A percentile compares a stretch with the other conserved stretches of the same genome.
These are phyloP conservation scores for Boletus semigastroideus DNA, from an alignment of 1,284 basidiomycete genomes.

Conservation along the genomic window DNA sequence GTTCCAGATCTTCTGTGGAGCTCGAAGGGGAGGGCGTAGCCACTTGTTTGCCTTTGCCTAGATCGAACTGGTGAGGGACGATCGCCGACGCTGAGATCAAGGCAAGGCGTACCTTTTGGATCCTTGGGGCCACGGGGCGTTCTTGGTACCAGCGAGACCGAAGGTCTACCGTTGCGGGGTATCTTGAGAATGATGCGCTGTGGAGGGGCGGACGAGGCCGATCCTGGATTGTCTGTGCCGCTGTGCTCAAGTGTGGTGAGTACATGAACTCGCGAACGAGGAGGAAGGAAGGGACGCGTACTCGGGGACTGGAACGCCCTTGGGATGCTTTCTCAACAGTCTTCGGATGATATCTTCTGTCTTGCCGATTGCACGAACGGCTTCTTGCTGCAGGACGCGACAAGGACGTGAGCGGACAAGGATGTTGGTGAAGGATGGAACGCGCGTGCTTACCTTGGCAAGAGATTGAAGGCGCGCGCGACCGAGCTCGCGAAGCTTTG, in stretches of 20 bases:
- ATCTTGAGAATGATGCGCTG: background rate
- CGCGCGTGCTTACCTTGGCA: constrained; percentile 22
- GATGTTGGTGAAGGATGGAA: no score
- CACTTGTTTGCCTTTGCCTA: constrained; percentile 7
- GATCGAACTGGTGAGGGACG: background rate
- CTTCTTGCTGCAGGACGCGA: constrained; percentile 21
- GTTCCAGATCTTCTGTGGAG: constrained; percentile 14
- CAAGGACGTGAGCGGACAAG: background rate
- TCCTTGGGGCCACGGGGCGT: background rate
- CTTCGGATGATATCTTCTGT: constrained; percentile 30
- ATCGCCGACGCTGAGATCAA: background rate
- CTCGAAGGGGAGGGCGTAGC: constrained; percentile 7
- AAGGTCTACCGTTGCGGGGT: background rate
- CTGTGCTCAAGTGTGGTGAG: constrained; percentile 8
- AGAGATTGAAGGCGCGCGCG: constrained; percentile 28
- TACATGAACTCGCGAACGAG: background rate
- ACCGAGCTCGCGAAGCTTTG: constrained; percentile 21
- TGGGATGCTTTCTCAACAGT: constrained; percentile 27
- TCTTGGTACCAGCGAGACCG: background rate
- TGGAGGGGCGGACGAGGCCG: background rate
- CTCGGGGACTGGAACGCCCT: constrained; percentile 22
- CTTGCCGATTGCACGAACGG: constrained; percentile 25
- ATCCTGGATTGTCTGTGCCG: background rate
- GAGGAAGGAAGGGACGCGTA: constrained; percentile 2
- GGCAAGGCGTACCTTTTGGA: constrained; percentile 11